Evolutionary conservation across 164 flowering plant genomes (phyloP), one percentile per base, ranked within the genome.

Genomic region (Magnolia sinica): DNA sequence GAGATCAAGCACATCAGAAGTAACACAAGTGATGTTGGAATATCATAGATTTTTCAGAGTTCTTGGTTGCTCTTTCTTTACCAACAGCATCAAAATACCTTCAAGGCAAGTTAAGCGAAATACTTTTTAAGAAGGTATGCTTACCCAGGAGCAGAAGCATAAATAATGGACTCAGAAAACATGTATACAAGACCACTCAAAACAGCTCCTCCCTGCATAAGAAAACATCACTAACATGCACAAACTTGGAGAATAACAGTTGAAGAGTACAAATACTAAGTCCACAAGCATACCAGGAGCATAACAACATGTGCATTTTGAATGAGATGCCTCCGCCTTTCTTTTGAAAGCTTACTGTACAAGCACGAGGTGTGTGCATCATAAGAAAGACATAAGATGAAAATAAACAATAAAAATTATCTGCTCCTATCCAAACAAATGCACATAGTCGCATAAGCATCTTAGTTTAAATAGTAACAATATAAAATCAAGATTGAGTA

Each of bases 91-190:
- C 22, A 45, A 45, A 18, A 16, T 45, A 24, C 16, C 50, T 13
- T 37, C 74, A 51, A 7, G 64, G 8, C 51, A 52, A 64, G 29
- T 22, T 58, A 3, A 10, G 24, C n/a, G 29, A 20, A 59, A 73
- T 24, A 67, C 16, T 11, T 27, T 24, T 14, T 59, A 64, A 14
- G 8, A 55, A 70, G 55, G 55, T 64, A 65, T 37, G 66, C 85
- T 83, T 80, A 83, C 85, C 85, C 85, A 55, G 85, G 85, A 75
- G 85, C 82, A 83, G 68, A 77, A 52, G 70, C 71, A 80, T 80
- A 74, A 72, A 83, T 70, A 37, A 83, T 74, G 75, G 64, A 78
- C 64, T 83, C 83, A 0, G 85, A 74, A 74, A 73, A 78, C 22
- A 73, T 20, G 70, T 63, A 78, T 7, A 76, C 68, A 16, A 83